A percentile compares a stretch with the other conserved stretches of the same genome.
Evolutionary conservation across 345 rosid genomes (phyloP).

Genomic region (Gossypium ekmanianum): DNA sequence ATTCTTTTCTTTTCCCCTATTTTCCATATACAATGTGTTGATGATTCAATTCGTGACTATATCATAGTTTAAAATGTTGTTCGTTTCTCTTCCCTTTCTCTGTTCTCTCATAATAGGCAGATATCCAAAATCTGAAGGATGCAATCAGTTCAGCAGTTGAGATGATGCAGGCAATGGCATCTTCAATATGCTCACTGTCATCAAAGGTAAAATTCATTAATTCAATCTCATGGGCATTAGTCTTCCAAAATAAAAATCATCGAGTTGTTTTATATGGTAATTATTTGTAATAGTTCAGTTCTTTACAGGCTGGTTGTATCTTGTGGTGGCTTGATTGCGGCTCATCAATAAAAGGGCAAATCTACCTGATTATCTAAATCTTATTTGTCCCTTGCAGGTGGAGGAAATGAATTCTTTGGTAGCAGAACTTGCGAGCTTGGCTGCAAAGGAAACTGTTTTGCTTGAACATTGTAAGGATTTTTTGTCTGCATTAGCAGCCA

Average conservation of each 20-base stretch:
- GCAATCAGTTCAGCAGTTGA: conserved; percentile 77
- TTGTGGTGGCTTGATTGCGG: neutral
- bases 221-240: conserved; percentile 7
- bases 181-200: conserved; percentile 56
- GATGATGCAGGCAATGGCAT: conserved; percentile 79
- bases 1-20: neutral
- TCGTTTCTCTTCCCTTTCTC: conserved; percentile 7
- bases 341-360: neutral
- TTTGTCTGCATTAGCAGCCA: conserved; percentile 59
- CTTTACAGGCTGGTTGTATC: neutral
- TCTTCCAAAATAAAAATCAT: neutral
- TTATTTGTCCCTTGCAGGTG: conserved; percentile 42
- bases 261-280: neutral
- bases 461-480: conserved; percentile 66
- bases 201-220: conserved; percentile 46
- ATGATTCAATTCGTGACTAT: neutral
- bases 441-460: conserved; percentile 58
- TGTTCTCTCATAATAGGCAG: conserved; percentile 42
- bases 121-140: conserved; percentile 75
- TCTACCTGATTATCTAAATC: neutral
- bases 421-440: conserved; percentile 58
- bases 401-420: conserved; percentile 63
- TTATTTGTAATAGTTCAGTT: neutral
- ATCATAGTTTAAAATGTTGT: conserved; percentile 16
- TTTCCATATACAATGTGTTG: neutral